Conservation (phyloP, 1,284 basidiomycete genomes). For the Mycena citricolor region DNA sequence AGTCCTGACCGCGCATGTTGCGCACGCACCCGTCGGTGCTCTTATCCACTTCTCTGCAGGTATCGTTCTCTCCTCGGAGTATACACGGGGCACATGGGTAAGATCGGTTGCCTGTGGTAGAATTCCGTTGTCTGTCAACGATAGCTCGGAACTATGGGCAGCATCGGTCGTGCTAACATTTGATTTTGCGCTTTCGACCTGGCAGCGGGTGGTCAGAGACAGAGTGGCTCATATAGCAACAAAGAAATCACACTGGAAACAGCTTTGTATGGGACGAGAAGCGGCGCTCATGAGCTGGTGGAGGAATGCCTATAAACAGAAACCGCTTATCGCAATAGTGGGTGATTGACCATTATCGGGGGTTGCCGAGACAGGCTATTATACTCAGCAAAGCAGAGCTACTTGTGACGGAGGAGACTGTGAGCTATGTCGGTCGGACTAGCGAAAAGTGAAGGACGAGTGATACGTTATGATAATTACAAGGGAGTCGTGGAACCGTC, state of each 20-base stretch:
- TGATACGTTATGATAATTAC: too few relatives aligned
- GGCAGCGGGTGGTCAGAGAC: background rate
- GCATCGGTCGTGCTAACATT: slow-evolving; percentile 3
- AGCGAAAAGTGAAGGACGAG: too few relatives aligned
- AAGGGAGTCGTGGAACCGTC: too few relatives aligned
- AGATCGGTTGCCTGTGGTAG: slow-evolving; percentile 16
- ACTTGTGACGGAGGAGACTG: too few relatives aligned
- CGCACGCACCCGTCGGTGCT: slow-evolving; percentile 5
- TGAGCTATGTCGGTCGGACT: too few relatives aligned
- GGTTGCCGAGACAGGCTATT: too few relatives aligned
- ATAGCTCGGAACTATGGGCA: background rate
- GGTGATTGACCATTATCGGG: too few relatives aligned
- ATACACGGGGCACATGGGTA: slow-evolving; percentile 18
- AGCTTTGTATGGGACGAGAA: slow-evolving; percentile 18
- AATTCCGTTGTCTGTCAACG: too few relatives aligned
- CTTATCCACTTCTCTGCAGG: slow-evolving; percentile 17
- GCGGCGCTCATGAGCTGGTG: slow-evolving; percentile 11
- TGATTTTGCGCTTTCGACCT: slow-evolving; percentile 19
- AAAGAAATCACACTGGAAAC: slow-evolving; percentile 9
- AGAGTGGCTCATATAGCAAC: background rate
- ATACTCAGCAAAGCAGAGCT: too few relatives aligned
- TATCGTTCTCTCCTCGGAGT: slow-evolving; percentile 12
- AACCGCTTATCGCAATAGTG: too few relatives aligned
- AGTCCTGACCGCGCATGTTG: too few relatives aligned
- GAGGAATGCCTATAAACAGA: too few relatives aligned